These are phyloP conservation scores for Beta macrorhiza DNA, from an alignment of 179 eudicot species.

Conservation along the genomic window DNA sequence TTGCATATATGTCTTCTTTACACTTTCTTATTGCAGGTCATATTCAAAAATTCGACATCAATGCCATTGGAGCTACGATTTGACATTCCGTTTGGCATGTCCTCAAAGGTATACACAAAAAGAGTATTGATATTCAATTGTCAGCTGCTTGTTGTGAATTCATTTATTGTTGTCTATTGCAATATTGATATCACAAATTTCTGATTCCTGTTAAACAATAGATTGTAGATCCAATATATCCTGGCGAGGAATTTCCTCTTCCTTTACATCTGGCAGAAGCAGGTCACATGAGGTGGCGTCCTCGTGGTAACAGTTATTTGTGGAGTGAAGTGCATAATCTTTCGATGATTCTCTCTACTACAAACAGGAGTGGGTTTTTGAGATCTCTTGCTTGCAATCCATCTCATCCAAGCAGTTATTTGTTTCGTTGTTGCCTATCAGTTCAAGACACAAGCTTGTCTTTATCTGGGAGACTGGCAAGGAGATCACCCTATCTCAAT, in stretches of 20 bases:
- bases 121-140: not conserved
- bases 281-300: conserved; percentile 94
- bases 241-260: conserved; percentile 86
- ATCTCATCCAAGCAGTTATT: conserved; percentile 80
- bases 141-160: not conserved
- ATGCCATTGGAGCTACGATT: conserved; percentile 81
- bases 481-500: conserved; percentile 32
- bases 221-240: conserved; percentile 87
- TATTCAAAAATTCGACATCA: conserved; percentile 75
- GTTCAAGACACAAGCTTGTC: conserved; percentile 68
- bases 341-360: conserved; percentile 68
- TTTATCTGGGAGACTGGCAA: conserved; percentile 41
- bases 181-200: not conserved
- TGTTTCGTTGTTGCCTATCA: conserved; percentile 90
- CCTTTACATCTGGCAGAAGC: conserved; percentile 98
- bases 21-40: conserved; percentile 54
- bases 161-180: not conserved
- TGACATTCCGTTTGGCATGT: conserved; percentile 91
- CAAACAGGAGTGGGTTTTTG: conserved; percentile 60
- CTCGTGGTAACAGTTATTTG: conserved; percentile 68
- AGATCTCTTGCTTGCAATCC: conserved; percentile 97
- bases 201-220: conserved; percentile 30
- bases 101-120: conserved; percentile 69
- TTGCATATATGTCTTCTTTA: not conserved
- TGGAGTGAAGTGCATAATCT: conserved; percentile 96